phyloP scores from a whole-genome alignment of 805 yeast species.

The Kodamaea neixiangensis region DNA sequence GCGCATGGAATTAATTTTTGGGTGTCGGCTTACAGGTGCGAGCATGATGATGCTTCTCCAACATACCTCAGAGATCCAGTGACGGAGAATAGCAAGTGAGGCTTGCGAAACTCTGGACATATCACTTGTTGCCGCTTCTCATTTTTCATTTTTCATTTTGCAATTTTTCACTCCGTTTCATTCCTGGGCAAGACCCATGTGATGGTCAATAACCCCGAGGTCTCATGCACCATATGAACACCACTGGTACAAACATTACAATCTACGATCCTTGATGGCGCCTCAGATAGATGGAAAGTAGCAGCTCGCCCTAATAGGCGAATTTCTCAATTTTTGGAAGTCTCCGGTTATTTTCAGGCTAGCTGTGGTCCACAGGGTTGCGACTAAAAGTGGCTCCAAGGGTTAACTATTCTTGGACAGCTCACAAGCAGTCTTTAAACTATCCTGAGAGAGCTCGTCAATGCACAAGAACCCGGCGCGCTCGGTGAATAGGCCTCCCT shows the following conservation, averaged over 20 bases:
- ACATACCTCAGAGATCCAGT: no score
- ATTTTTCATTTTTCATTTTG: neutral
- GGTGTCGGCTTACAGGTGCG: neutral
- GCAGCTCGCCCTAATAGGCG: neutral
- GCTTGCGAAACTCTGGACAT: no score
- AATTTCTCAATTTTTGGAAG: neutral
- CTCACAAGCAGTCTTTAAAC: neutral
- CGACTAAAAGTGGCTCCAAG: neutral
- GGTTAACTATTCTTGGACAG: neutral
- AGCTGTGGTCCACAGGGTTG: neutral
- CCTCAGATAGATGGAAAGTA: constrained; percentile 1
- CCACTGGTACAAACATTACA: neutral
- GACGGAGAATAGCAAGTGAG: no score
- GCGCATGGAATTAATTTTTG: neutral
- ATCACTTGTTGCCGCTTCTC: no score
- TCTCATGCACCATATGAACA: neutral
- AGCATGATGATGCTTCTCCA: no score
- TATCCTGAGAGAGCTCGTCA: neutral
- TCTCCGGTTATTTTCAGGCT: neutral
- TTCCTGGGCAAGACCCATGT: neutral
- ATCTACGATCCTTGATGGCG: constrained; percentile 3
- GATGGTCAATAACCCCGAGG: neutral
- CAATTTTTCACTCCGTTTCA: neutral
- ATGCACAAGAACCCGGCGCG: neutral
- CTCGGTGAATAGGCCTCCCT: neutral